Evolutionary conservation across 805 yeast genomes (phyloP), one percentile per base, ranked within the genome.

Genomic region (Barnettozyma siamensis): DNA sequence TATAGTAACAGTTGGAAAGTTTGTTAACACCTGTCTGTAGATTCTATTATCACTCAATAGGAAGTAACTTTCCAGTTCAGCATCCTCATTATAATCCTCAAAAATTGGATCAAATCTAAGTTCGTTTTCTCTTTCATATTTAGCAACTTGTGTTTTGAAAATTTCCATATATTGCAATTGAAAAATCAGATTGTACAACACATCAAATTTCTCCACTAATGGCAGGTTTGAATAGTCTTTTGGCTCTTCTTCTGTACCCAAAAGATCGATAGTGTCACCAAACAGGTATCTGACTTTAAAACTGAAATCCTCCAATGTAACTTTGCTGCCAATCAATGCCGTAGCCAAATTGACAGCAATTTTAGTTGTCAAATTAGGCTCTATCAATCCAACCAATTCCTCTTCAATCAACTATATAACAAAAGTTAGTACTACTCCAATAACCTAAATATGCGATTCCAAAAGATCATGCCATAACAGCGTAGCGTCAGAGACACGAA

Each of bases 11-110:
- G 56, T 45, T 23, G 62, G 64, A 37, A 48, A 64, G 16, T 59
- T 52, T 1, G 29, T 45, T 11, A 62, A 35, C 11, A 51, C 59
- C 38, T 66, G 52, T 40, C 63, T 66, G 56, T 78, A 79, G 38
- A 80, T 58, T 44, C 83, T 67, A 27, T 72, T 67, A 47, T 73
- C 75, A 44, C 77, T 77, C 44, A 76, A 64, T 9, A 78, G 56
- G 19, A 64, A 49, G 44, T 63, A 68, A 24, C 56, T 35, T 24
- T 49, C 54, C 3, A 37, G 18, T 23, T 33, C 32, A 17, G 30
- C 26, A n/a, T 41, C 32, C 19, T 33, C 19, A 4, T 37, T 41
- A 7, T 35, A 46, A 33, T 47, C 42, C n/a, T 50, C 54, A 45
- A 44, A 59, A 27, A 60, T 49, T n/a, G 65, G 62, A 11, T 59